Base-by-base conservation (phyloP, 2,329 filamentous ascomycete genomes). In the Aspergillus ibericus region DNA sequence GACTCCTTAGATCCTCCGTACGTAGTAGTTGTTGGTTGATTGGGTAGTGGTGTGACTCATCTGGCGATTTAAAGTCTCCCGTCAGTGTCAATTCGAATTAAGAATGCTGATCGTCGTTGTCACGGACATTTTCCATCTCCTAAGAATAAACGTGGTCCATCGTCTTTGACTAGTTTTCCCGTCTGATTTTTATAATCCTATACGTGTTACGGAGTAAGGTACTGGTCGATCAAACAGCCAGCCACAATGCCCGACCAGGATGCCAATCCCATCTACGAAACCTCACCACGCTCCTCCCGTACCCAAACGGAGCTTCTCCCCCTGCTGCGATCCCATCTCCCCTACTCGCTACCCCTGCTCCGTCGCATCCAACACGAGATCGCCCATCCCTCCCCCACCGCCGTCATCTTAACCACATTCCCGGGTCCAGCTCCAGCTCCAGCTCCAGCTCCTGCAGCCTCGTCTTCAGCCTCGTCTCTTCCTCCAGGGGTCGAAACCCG, bases 361-460 rank as follows among this genome's bases (percentile, higher is more conserved):
- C 71, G 76, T 8, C 69, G 76, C 34, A 72, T 79, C 55, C 76
- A 79, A 59, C 73, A 76, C 58, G 66, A 71, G 34, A 27, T 69
- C 50, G 59, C 66, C 1, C 68, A 73, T 60, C 69, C 70, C 6
- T 71, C 69, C 3, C 18, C 64, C 34, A 76, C 73, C 5, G 73
- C 74, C 18, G 61, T 65, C 36, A 67, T 73, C 56, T 62, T 77
- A 7, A 68, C 71, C 16, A 75, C 73, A 15, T 73, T 75, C 51
- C 63, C 67, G 35, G 62, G 57, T 32, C 46, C 36, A 34, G 50
- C 59, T n/a, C 49, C 59, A 32, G 29, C 9, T 1, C 3, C 29
- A 29, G 4, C 27, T 4, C 6, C 27, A 29, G 27, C 27, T 29
- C 27, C 27, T 44, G 35, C 42, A 18, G 40, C 46, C 20, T 54